phyloP scores from a whole-genome alignment of 257 asterid genomes.

The Nicotiana sylvestris region DNA sequence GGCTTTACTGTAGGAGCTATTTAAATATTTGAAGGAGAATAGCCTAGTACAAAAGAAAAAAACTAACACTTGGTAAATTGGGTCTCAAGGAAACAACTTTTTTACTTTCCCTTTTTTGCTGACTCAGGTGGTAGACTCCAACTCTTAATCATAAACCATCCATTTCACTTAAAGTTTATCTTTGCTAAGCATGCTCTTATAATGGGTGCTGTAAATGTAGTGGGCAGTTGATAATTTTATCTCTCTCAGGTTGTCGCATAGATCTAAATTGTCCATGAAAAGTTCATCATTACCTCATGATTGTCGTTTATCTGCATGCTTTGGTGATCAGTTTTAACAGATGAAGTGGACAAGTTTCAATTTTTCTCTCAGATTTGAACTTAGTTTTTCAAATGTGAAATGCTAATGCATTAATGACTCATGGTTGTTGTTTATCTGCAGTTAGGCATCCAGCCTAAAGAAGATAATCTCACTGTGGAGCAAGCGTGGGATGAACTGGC shows the following conservation, averaged over 20 bases:
- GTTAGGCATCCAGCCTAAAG: constrained; percentile 66
- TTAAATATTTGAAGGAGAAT: neutral
- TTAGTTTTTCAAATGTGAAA: constrained; percentile 11
- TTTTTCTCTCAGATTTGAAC: neutral
- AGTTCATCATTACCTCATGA: neutral
- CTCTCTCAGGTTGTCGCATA: neutral
- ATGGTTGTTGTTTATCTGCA: constrained; percentile 28
- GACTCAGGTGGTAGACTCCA: neutral
- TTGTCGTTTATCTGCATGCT: neutral
- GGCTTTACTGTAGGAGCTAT: neutral
- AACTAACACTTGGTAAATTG: neutral
- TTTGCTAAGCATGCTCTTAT: neutral
- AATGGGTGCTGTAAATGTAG: neutral
- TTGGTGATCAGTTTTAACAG: neutral
- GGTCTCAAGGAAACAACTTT: constrained; percentile 3
- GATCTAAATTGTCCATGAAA: neutral
- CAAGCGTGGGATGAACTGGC: constrained; percentile 79
- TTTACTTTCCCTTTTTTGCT: neutral
- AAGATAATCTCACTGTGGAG: constrained; percentile 53
- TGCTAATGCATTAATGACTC: constrained; percentile 1
- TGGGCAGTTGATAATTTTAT: neutral
- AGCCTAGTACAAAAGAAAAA: neutral
- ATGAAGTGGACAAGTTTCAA: neutral
- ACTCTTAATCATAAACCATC: neutral
- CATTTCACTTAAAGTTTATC: neutral